Conservation (phyloP, 768 basidiomycete species). For the Goffeauzyma gilvescens region DNA sequence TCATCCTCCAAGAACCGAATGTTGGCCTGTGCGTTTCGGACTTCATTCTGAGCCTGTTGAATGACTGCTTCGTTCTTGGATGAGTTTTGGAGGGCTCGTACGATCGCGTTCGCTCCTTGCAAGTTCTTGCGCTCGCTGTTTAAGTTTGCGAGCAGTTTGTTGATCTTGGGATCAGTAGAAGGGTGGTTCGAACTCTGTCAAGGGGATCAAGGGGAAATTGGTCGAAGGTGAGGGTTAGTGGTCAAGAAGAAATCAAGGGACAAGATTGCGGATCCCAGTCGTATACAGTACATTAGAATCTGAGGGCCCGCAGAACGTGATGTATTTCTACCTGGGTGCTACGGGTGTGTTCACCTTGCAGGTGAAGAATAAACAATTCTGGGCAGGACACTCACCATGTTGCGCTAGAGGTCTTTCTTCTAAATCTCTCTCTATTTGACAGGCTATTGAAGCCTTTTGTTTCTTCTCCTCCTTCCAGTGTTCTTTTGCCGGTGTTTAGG, state of each 20-base stretch:
- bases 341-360: no score
- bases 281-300: no score
- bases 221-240: neutral
- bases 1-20: conserved; percentile 31
- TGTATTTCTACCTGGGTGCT: no score
- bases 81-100: conserved; percentile 29
- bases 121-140: conserved; percentile 25
- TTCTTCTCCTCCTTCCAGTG: no score
- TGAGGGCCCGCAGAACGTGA: no score
- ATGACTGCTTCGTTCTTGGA: conserved; percentile 31
- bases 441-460: no score
- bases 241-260: neutral
- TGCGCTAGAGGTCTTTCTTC: no score
- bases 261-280: no score
- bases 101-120: conserved; percentile 29
- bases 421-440: no score
- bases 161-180: conserved; percentile 26
- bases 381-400: no score
- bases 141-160: conserved; percentile 26
- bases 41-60: conserved; percentile 32
- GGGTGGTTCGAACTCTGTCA: conserved; percentile 7
- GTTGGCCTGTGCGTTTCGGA: conserved; percentile 26
- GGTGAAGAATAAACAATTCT: no score
- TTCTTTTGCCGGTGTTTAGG: no score
- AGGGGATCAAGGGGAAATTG: neutral